phyloP scores from a whole-genome alignment of 2,329 filamentous ascomycete species.

The Chaetomiaceae sp. region DNA sequence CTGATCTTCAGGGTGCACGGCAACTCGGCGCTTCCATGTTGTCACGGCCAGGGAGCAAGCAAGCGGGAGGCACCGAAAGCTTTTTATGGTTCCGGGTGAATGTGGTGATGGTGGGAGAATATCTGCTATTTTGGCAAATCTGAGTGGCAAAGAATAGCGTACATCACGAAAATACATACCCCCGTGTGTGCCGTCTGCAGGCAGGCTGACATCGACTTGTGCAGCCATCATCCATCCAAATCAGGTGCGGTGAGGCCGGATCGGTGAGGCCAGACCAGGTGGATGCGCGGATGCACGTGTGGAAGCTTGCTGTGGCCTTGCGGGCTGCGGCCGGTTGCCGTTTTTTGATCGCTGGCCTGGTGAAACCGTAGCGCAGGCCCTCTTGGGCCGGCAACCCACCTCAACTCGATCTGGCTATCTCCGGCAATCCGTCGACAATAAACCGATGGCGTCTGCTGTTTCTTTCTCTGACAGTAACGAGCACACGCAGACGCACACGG shows the following conservation, averaged over 20 bases:
- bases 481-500: no score
- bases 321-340: conserved; percentile 2
- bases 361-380: conserved; percentile 11
- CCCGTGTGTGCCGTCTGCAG: background rate
- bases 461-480: conserved; percentile 5
- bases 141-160: background rate
- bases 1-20: no score
- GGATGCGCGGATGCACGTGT: conserved; percentile 5
- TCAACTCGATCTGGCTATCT: background rate
- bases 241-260: background rate
- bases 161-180: no score
- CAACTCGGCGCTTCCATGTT: conserved; percentile 4
- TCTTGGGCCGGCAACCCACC: background rate
- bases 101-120: background rate
- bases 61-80: conserved; percentile 3
- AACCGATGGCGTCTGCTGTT: conserved; percentile 3
- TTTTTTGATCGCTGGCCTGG: conserved; percentile 10
- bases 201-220: no score
- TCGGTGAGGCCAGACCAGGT: conserved; percentile 7
- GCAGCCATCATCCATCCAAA: background rate
- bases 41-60: conserved; percentile 7
- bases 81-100: conserved; percentile 13
- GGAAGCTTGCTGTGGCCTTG: background rate
- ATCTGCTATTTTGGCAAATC: conserved; percentile 8
- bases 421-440: conserved; percentile 3